These are phyloP conservation scores for Austropuccinia psidii DNA, from an alignment of 1,284 basidiomycete species.

Conservation along the genomic window DNA sequence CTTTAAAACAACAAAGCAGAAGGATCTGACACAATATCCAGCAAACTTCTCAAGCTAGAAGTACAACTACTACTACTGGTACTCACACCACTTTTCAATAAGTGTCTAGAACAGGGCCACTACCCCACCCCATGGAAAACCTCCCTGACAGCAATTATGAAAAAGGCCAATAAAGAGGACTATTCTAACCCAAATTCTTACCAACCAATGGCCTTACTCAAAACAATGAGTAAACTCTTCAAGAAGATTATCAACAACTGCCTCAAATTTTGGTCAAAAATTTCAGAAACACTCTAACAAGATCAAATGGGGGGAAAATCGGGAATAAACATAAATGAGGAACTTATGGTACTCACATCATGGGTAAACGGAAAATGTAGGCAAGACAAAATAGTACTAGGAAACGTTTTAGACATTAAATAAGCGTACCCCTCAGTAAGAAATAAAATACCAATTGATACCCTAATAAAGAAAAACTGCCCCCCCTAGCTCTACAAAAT, in stretches of 20 bases:
- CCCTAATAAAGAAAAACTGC: not conserved
- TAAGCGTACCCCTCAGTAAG: conserved; percentile 8
- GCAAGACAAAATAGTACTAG: not conserved
- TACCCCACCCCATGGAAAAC: not conserved
- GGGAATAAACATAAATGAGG: not conserved
- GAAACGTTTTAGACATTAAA: conserved; percentile 3
- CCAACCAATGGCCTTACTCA: not conserved
- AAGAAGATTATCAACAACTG: conserved; percentile 8
- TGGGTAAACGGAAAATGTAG: not conserved
- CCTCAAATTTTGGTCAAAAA: not conserved
- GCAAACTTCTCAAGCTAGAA: not conserved
- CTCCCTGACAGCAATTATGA: conserved; percentile 2
- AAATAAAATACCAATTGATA: not conserved
- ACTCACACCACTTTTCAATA: not conserved
- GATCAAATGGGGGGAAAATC: not conserved
- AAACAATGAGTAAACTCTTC: conserved; percentile 1
- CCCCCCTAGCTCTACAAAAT: not conserved
- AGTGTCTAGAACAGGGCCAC: not conserved
- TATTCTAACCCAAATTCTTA: not conserved
- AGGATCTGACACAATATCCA: not conserved
- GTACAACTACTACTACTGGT: not conserved
- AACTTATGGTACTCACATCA: not conserved
- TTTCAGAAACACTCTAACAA: not conserved
- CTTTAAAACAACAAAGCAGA: conserved; percentile 3
- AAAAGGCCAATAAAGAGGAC: conserved; percentile 2